Base-by-base conservation (phyloP, 495 filamentous ascomycete genomes). In the Xylaria intraflava region DNA sequence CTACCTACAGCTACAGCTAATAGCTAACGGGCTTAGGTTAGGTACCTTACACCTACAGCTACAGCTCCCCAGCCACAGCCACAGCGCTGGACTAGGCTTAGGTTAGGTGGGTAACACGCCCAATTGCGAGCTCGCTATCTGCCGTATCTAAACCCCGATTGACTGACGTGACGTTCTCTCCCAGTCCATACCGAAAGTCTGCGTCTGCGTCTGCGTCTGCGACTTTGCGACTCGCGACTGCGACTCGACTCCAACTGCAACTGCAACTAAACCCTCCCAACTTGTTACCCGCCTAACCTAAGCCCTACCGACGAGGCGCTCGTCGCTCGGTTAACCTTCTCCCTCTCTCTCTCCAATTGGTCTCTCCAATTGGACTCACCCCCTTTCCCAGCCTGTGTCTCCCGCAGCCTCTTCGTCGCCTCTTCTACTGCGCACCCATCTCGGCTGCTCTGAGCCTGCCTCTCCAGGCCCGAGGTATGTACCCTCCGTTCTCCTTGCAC, bases 251-350 rank as follows among this genome's bases (percentile, higher is more conserved):
- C n/a, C n/a, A n/a, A n/a, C n/a, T n/a, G n/a, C 20, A 20, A 24
- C 33, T 22, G 16, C 20, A 16, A 22, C 44, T 9, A 30, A 17
- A 10, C 8, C 39, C 26, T 19, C 29, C 20, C 14, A 12, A 12
- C 7, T 42, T 43, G 11, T 41, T 35, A 43, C 40, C 16, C 22
- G 49, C 12, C 30, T 9, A 20, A 31, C 22, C 51, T 53, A 53
- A 53, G 51, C 51, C 51, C 42, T 39, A 46, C 40, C 42, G 51
- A 30, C 33, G 39, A 44, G 51, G 51, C 46, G 41, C 30, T 53
- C 51, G 33, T 53, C 26, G 19, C 33, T n/a, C 51, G 22, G 41
- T 46, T 38, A 38, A n/a, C 35, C 50, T n/a, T n/a, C 40, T 22
- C 20, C 51, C 29, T 26, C 40, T 27, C n/a, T 17, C 33, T 24